Conservation (phyloP, 2,329 filamentous ascomycete genomes). For the Ceratocystis harringtonii region DNA sequence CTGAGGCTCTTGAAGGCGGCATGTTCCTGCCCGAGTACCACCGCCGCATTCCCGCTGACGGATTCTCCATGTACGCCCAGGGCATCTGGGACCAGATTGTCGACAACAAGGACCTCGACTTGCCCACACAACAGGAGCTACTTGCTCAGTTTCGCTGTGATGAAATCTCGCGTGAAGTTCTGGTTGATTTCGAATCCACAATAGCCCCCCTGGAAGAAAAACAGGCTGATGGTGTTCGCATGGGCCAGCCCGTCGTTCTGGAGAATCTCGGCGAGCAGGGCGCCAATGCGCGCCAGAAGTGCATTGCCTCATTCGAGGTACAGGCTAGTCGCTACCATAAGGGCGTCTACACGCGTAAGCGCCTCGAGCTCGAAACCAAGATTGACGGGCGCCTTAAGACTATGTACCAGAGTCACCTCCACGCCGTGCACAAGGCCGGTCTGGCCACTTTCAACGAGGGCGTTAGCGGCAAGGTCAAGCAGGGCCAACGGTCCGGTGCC, state of each 20-base stretch:
- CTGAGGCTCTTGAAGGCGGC: conserved; percentile 56
- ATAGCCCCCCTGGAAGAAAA: conserved; percentile 73
- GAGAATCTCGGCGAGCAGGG: conserved; percentile 60
- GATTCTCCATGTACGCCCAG: conserved; percentile 86
- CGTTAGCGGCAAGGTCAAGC: conserved; percentile 74
- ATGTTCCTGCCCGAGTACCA: conserved; percentile 92
- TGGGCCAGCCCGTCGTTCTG: conserved; percentile 61
- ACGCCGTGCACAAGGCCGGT: conserved; percentile 76
- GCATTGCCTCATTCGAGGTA: conserved; percentile 70
- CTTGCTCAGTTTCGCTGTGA: conserved; percentile 95
- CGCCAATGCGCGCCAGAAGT: conserved; percentile 53
- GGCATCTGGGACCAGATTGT: conserved; percentile 98
- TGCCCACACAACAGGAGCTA: conserved; percentile 93
- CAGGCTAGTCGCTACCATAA: conserved; percentile 95
- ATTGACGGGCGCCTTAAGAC: conserved; percentile 78
- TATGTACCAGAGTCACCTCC: conserved; percentile 76
- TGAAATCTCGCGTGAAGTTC: conserved; percentile 82
- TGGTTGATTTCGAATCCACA: conserved; percentile 67
- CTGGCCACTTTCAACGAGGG: conserved; percentile 74
- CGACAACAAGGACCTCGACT: conserved; percentile 92
- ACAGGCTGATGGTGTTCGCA: conserved; percentile 57
- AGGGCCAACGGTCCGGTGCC: conserved; percentile 72
- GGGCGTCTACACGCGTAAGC: conserved; percentile 78
- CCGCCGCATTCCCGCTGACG: conserved; percentile 86
- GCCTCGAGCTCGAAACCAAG: conserved; percentile 69